Evolutionary conservation across 2,329 filamentous ascomycete species (phyloP), one percentile per base, ranked within the genome.

Genomic region (Alternaria novae-zelandiae): DNA sequence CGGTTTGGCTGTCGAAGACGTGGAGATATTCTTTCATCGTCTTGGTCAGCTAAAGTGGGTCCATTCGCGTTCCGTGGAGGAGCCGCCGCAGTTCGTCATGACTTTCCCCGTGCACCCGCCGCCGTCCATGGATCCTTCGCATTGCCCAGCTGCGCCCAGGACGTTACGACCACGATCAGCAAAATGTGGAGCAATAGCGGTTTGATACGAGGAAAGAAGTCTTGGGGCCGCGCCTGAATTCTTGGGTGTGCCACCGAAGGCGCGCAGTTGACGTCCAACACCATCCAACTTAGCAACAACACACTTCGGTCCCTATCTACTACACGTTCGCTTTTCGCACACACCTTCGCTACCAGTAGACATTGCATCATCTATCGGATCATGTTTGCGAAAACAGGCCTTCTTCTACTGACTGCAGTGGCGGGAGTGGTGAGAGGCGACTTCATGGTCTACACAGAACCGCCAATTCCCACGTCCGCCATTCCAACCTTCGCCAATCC

Each of bases 371-470:
- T 32, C 15, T 25, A 13, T 45, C n/a, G 8, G 50, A 50, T 25
- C 45, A 71, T 71, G 69, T 68, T 69, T 15, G 20, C 62, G 20
- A 67, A 64, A 49, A 57, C 49, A 28, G 47, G 58, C 6, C 63
- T 72, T 51, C 55, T 70, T 54, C 54, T 71, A 41, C 57, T 73
- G 28, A 66, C 64, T 41, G 59, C 60, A 9, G 66, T 65, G 26
- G 65, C 67, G 30, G 61, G 68, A 17, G 26, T 73, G 36, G 51
- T 58, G 2, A 32, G 30, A 15, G 72, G 72, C 56, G 74, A 77
- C 57, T 77, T 77, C 61, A 74, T 75, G 72, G 70, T 77, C 13
- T 77, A 77, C 55, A 77, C 73, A 2, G 70, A 68, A 25, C 72
- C 72, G 5, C 74, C 74, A 2, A 76, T 77, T 17, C 74, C 74